Percentiles rank a stretch among this genome's conserved stretches.
Evolutionary conservation across 1,139 yeast species (phyloP).

Genomic region (Tardiomyces blankii): DNA sequence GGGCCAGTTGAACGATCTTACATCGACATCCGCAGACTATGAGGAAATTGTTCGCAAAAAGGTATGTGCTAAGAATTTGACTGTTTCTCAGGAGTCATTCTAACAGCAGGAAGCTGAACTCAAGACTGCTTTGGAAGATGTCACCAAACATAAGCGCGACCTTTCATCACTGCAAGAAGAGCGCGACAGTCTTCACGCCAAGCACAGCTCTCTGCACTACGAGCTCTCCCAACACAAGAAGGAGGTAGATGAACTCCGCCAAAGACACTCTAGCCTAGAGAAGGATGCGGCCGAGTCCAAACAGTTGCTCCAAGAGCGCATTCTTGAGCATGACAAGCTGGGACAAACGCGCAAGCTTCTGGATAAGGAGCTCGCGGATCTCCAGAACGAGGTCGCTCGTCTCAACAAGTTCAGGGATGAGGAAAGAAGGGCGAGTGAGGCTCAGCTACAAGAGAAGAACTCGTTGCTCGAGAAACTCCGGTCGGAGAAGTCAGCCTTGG

Average conservation of each 20-base stretch:
- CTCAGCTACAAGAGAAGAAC: background rate
- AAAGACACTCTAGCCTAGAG: constrained; percentile 18
- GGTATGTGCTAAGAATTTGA: constrained; percentile 1
- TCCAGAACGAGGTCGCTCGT: constrained; percentile 4
- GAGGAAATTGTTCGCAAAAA: constrained; percentile 28
- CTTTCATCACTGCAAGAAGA: constrained; percentile 2
- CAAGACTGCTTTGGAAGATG: constrained; percentile 16
- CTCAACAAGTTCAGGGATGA: constrained; percentile 2
- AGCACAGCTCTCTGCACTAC: background rate
- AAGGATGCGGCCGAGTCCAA: constrained; percentile 18
- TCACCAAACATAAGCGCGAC: constrained; percentile 11
- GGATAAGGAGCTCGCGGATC: constrained; percentile 14
- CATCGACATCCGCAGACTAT: constrained; percentile 28
- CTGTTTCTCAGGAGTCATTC: background rate
- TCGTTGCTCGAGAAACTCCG: background rate
- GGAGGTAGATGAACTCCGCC: constrained; percentile 13
- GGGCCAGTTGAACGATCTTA: constrained; percentile 27
- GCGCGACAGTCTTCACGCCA: background rate
- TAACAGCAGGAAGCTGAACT: constrained; percentile 25
- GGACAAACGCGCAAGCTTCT: constrained; percentile 15
- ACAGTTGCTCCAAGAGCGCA: constrained; percentile 18
- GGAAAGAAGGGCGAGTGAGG: constrained; percentile 13
- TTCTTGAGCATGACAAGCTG: constrained; percentile 16
- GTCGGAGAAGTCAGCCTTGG: background rate
- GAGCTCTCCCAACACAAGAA: constrained; percentile 12